phyloP scores from a whole-genome alignment of 2,329 filamentous ascomycete species.

The Alternaria ventricosa region DNA sequence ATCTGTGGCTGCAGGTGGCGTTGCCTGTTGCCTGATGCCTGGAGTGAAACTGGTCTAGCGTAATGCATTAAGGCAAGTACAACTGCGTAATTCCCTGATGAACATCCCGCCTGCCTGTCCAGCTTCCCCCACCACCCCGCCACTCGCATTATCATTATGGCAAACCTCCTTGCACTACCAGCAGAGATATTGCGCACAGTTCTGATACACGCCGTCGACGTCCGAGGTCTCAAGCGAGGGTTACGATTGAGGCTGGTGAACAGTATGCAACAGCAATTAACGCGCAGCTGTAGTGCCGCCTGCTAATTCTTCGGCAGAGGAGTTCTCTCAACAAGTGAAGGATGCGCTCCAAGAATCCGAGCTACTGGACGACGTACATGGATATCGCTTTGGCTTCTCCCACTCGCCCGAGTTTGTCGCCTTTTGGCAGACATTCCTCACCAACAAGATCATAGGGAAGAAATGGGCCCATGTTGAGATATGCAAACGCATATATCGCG shows the following conservation, averaged over 20 bases:
- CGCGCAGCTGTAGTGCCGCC: neutral
- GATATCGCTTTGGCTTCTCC: neutral
- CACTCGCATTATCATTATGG: neutral
- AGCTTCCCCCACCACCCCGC: neutral
- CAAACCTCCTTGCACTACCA: neutral
- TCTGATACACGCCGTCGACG: neutral
- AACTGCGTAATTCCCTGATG: neutral
- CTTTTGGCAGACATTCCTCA: constrained; percentile 10
- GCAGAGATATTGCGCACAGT: neutral
- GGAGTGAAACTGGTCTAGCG: neutral
- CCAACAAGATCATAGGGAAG: neutral
- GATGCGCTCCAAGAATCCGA: neutral
- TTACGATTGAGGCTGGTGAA: constrained; percentile 5
- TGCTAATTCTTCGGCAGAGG: neutral
- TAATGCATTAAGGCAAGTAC: neutral
- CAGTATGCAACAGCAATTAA: neutral
- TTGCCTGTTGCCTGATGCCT: neutral
- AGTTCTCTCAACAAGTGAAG: constrained; percentile 2
- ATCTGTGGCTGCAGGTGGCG: neutral
- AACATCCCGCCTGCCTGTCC: neutral
- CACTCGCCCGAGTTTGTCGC: neutral
- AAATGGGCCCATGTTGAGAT: neutral
- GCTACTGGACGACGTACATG: neutral
- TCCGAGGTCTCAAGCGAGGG: neutral
- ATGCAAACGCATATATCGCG: neutral